Evolutionary conservation across 2,329 filamentous ascomycete genomes (phyloP), one percentile per base, ranked within the genome.

Genomic region (Fusarium goolgardi): DNA sequence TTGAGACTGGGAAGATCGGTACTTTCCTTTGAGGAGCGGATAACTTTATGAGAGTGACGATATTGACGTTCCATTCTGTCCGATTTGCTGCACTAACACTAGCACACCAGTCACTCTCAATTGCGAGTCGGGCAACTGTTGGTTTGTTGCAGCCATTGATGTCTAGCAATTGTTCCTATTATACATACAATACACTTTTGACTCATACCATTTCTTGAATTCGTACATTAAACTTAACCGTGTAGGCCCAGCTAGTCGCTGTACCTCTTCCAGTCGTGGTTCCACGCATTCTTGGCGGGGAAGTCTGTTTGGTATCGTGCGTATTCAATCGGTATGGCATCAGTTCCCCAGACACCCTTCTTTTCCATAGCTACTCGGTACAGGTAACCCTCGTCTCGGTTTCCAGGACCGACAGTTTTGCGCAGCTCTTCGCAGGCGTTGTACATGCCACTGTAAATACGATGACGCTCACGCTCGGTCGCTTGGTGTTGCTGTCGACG

Each of bases 281-380:
- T 96, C 94, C 95, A 99, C n/a, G 93, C 88, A 71, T 90, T 88
- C 75, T 85, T 85, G 1, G 85, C 83, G 9, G 95, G 95, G 50
- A 88, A 93, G 76, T 98, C 95, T 32, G 92, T 95, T 85, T 97
- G 91, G 67, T 88, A 83, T 69, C 92, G 84, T 29, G 91, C 91
- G 83, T 97, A 97, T 84, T 99, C 96, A 75, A 98, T 94, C 16
- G 96, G 96, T 59, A 97, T 85, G 61, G 89, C 88, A 52, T 89
- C 85, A 49, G 85, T 83, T 37, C 86, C 84, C 82, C 91, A 97
- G 20, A 97, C 84, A 9, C 92, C 92, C 80, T 91, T 91, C 88
- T 97, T 98, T 80, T 92, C 89, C 90, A 97, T 93, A 2, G 94
- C 93, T 66, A 93, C 89, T 11, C 94, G 84, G 82, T 94, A 99